Evolutionary conservation across 2,329 filamentous ascomycete genomes (phyloP), one percentile per base, ranked within the genome.

Genomic region (Epichloe aotearoae): DNA sequence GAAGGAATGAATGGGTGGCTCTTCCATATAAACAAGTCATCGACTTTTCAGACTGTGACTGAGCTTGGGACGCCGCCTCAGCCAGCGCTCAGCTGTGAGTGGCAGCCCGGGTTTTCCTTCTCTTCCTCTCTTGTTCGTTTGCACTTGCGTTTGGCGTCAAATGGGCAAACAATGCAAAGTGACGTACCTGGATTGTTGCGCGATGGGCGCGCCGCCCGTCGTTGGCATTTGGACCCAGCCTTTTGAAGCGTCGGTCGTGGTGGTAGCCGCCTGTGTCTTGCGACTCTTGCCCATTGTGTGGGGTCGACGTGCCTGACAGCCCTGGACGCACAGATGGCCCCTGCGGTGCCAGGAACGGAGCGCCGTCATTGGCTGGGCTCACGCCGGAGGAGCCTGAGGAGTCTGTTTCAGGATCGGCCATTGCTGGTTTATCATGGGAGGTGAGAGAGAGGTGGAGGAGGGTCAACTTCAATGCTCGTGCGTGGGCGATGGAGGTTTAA

Each of bases 1-100:
- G 47, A 52, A 52, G 47, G 51, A 50, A 47, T 44, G 47, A 42
- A 47, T 36, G 51, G 47, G 47, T 37, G 36, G 42, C 42, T 43
- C 47, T 47, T 52, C 30, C 46, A 37, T 49, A 38, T 43, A 19
- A 17, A 40, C 30, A 30, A 30, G 30, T 30, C 30, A 30, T 30
- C 30, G 30, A 38, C 30, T 37, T 26, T 37, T 26, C 23, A 26
- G 23, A 8, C 23, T 26, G 45, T 19, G 17, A 43, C 40, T 17
- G 30, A 10, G 10, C 10, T 10, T 38, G 14, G n/a, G 36, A 38
- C 14, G 36, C 36, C 14, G 12, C 5, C 14, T 34, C 26, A 34
- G 19, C 33, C 30, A 38, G 2, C 15, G 39, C 30, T 23, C 44
- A 37, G 15, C 44, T 30, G 26, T 30, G 26, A 30, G 2, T 30